phyloP scores from a whole-genome alignment of 805 yeast species.

The Lipomyces chichibuensis region DNA sequence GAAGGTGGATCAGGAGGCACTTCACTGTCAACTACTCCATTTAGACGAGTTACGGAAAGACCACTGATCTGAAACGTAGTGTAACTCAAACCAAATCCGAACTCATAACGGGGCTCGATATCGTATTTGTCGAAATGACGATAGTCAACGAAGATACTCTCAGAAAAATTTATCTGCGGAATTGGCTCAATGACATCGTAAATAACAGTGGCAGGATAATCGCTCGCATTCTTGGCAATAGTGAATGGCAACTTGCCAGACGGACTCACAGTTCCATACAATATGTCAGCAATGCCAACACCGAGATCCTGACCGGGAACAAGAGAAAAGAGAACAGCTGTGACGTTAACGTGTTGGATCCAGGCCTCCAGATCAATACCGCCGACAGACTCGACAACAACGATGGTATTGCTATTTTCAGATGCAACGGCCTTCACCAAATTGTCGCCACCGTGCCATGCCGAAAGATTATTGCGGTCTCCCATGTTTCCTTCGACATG shows the following conservation, averaged over 20 bases:
- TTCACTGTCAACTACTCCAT: slow-evolving; percentile 50
- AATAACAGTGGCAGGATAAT: slow-evolving; percentile 49
- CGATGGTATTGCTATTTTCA: slow-evolving; percentile 56
- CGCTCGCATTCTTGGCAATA: slow-evolving; percentile 56
- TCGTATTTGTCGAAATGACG: slow-evolving; percentile 60
- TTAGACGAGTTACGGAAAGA: slow-evolving; percentile 49
- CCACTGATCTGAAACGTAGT: slow-evolving; percentile 48
- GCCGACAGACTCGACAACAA: slow-evolving; percentile 63
- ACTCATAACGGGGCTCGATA: slow-evolving; percentile 61
- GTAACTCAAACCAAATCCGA: slow-evolving; percentile 65
- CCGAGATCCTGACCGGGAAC: slow-evolving; percentile 64
- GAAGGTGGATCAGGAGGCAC: slow-evolving; percentile 6
- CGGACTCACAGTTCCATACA: slow-evolving; percentile 65
- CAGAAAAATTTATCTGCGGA: slow-evolving; percentile 46
- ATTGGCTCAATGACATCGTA: slow-evolving; percentile 42
- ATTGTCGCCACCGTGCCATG: slow-evolving; percentile 51
- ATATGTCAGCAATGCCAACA: slow-evolving; percentile 58
- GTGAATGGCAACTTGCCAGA: slow-evolving; percentile 68
- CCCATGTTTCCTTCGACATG: slow-evolving; percentile 63
- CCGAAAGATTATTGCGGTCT: slow-evolving; percentile 56
- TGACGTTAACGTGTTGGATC: slow-evolving; percentile 60
- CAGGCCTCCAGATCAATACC: slow-evolving; percentile 61
- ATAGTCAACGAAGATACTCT: slow-evolving; percentile 59
- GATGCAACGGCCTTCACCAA: slow-evolving; percentile 55
- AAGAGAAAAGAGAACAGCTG: slow-evolving; percentile 57